Evolutionary conservation across 345 rosid species (phyloP).

Genomic region (Adansonia digitata): DNA sequence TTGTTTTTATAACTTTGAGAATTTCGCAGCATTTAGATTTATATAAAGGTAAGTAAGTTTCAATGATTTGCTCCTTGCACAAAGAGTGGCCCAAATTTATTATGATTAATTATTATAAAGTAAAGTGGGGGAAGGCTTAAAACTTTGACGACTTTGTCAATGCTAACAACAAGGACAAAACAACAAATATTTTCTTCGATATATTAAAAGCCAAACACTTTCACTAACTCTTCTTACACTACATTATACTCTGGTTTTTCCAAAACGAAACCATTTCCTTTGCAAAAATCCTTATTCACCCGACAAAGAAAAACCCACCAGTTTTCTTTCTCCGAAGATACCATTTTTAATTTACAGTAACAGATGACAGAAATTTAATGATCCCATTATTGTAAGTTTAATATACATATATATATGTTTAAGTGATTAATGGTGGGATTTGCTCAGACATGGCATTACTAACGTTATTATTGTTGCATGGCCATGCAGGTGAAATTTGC

Average conservation of each 20-base stretch:
- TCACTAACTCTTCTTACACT: conserved; percentile 23
- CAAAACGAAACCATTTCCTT: neutral
- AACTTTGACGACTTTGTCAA: neutral
- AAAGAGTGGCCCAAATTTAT: neutral
- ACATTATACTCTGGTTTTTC: neutral
- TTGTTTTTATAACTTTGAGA: neutral
- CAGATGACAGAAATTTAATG: conserved; percentile 2
- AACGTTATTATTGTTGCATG: conserved; percentile 37
- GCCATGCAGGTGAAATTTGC: conserved; percentile 51
- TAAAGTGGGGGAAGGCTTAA: neutral
- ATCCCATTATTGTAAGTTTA: conserved; percentile 3
- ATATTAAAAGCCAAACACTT: conserved; percentile 5
- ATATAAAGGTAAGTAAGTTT: neutral
- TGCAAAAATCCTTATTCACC: no score
- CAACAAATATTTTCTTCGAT: conserved; percentile 7
- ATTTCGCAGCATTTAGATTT: conserved; percentile 2
- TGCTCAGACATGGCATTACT: conserved; percentile 33
- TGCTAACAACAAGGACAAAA: conserved; percentile 4
- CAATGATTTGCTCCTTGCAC: neutral
- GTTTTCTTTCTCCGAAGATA: neutral
- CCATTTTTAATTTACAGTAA: conserved; percentile 14
- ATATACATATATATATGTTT: conserved; percentile 1
- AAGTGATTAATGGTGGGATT: conserved; percentile 44
- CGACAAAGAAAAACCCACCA: conserved; percentile 19
- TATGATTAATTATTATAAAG: neutral